Percentiles rank a stretch among this genome's conserved stretches.
Conservation (phyloP, 495 filamentous ascomycete species). For the Chaetomium tenue region DNA sequence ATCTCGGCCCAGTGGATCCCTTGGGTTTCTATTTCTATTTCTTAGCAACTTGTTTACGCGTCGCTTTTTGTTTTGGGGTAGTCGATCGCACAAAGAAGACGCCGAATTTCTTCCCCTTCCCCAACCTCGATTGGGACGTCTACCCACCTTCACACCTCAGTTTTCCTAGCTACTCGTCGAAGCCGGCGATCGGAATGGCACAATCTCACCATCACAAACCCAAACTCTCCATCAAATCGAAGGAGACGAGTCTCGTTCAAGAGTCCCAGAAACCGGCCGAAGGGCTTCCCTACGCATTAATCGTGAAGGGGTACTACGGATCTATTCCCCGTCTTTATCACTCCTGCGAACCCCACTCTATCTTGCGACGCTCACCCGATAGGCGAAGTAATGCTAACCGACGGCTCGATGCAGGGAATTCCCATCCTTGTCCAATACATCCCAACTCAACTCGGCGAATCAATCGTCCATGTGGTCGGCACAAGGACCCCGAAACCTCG, state of each 20-base stretch:
- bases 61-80: neutral
- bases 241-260: slow-evolving; percentile 14
- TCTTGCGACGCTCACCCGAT: neutral
- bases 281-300: slow-evolving; percentile 32
- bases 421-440: slow-evolving; percentile 69
- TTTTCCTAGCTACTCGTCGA: neutral
- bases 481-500: slow-evolving; percentile 43
- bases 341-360: neutral
- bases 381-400: neutral
- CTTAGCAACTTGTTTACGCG: neutral
- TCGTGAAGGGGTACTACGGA: slow-evolving; percentile 34
- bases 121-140: neutral
- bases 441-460: slow-evolving; percentile 56
- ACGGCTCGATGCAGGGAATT: slow-evolving; percentile 63
- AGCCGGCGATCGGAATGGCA: slow-evolving; percentile 10
- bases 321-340: neutral
- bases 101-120: neutral
- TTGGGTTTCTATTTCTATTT: slow-evolving; percentile 5
- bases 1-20: neutral
- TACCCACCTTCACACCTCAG: neutral
- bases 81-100: neutral
- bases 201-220: slow-evolving; percentile 9
- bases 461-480: slow-evolving; percentile 62
- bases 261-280: slow-evolving; percentile 16
- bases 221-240: slow-evolving; percentile 19